Evolutionary conservation across 2,329 filamentous ascomycete species (phyloP), one percentile per base, ranked within the genome.

Genomic region (Sclerotinia borealis): DNA sequence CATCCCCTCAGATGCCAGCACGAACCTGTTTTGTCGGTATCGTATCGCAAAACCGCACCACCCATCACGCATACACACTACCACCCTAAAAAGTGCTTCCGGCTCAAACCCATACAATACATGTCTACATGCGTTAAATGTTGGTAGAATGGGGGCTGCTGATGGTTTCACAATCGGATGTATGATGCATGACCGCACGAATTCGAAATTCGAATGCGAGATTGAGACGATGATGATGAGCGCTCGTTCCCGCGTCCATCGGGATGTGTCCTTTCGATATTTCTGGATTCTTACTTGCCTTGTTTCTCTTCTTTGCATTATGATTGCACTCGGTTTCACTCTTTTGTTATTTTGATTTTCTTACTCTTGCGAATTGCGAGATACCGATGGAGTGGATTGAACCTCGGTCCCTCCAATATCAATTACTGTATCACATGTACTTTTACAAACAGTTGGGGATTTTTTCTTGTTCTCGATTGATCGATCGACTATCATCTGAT

Each of bases 361-460:
- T 4, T 37, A 15, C 22, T n/a, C 11, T 25, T 45, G 4, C 7
- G 37, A 31, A 29, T 43, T 31, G 27, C 13, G n/a, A 45, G 29
- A 45, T 45, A 13, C 54, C 39, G 39, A 45, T 25, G 19, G 39
- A 34, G 22, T 45, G 54, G 54, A 17, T 54, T 22, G 27, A 25
- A 45, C 54, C 54, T 45, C 54, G 54, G 54, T 25, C 39, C 19
- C 54, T 45, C 10, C 39, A 45, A 56, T 34, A 45, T 56, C 39
- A 45, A 37, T 13, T 56, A n/a, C n/a, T n/a, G n/a, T 9, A 45
- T 45, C 54, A 56, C 54, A 56, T 56, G 39, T 56, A 56, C 52
- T 34, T 45, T 45, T 45, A 56, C 54, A 34, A 56, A 56, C 39
- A 7, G 39, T 56, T 56, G 54, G 39, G n/a, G 4, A 22, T 31